Evolutionary conservation across 2,329 filamentous ascomycete genomes (phyloP), one percentile per base, ranked within the genome.

Genomic region (Botrytis byssoidea): DNA sequence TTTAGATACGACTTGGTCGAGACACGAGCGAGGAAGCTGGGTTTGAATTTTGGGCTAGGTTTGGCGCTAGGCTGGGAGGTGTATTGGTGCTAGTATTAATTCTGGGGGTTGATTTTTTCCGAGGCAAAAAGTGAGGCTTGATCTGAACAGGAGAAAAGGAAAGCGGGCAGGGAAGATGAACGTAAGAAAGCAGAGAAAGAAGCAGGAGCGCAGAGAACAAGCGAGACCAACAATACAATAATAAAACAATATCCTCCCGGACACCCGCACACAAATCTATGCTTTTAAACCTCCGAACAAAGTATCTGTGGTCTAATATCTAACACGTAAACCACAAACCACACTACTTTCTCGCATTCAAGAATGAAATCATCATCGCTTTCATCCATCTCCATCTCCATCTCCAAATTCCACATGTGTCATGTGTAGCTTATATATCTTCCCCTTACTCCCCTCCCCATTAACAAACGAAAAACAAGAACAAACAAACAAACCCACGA

Each of bases 101-200:
- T 55, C 7, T n/a, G 5, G 10, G 25, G 5, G 0, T 14, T 16
- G 1, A 6, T 3, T 12, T 55, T n/a, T 55, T 12, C 14, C n/a
- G 2, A 55, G 12, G 25, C 48, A 5, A n/a, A 7, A n/a, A 16
- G 0, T 12, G 5, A 55, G 5, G 6, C 1, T n/a, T 7, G 25
- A 55, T 55, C 12, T 16, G 0, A n/a, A 55, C 12, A 2, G 14
- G 1, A n/a, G 12, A n/a, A 55, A 51, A n/a, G 48, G 25, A 5
- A n/a, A n/a, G 0, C 48, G 1, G 5, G 12, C 0, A 14, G 5
- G 0, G 4, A 51, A 22, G 9, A 4, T 8, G 4, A n/a, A 12
- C 4, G 22, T 3, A 0, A 46, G 20, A 10, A 10, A 1, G 1
- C 3, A 40, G 7, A 22, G 1, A 48, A 10, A 22, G 20, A 48